A percentile compares a stretch with the other conserved stretches of the same genome.
phyloP scores from a whole-genome alignment of 805 yeast species.

The Candida sonorensis region DNA sequence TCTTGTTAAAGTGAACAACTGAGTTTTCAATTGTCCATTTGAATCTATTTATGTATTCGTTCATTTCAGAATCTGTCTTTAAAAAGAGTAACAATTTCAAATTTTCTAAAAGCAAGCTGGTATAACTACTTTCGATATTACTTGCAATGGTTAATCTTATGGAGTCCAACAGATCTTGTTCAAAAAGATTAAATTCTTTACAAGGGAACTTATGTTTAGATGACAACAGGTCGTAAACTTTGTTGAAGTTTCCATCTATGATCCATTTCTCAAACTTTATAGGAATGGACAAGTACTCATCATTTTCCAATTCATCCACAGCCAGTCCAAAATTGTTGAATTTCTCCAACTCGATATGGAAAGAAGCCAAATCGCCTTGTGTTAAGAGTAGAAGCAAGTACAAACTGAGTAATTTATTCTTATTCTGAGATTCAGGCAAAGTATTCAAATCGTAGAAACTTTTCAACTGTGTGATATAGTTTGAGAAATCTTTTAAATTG shows the following conservation, averaged over 20 bases:
- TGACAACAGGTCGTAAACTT: slow-evolving; percentile 63
- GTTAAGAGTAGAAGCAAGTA: slow-evolving; percentile 72
- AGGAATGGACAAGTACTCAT: slow-evolving; percentile 73
- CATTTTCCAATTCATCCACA: slow-evolving; percentile 51
- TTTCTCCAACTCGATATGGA: slow-evolving; percentile 83
- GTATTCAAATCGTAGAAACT: slow-evolving; percentile 56
- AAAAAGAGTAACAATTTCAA: slow-evolving; percentile 76
- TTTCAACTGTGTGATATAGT: slow-evolving; percentile 64
- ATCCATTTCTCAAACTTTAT: slow-evolving; percentile 86
- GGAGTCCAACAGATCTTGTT: slow-evolving; percentile 66
- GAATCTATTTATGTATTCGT: slow-evolving; percentile 43
- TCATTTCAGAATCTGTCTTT: slow-evolving; percentile 43
- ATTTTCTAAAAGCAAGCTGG: slow-evolving; percentile 69
- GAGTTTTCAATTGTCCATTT: slow-evolving; percentile 56
- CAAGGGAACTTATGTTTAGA: slow-evolving; percentile 54
- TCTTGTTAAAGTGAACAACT: slow-evolving; percentile 37
- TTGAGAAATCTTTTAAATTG: slow-evolving; percentile 61
- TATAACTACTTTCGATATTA: slow-evolving; percentile 76
- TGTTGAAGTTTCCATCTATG: slow-evolving; percentile 94
- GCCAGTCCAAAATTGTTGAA: slow-evolving; percentile 42
- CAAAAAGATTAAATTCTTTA: slow-evolving; percentile 74
- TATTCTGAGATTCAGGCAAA: slow-evolving; percentile 42
- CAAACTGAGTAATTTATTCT: slow-evolving; percentile 67
- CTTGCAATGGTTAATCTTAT: slow-evolving; percentile 81
- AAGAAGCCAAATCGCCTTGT: slow-evolving; percentile 77